Evolutionary conservation across 2,329 filamentous ascomycete genomes (phyloP), one percentile per base, ranked within the genome.

Genomic region (Dactylellina sp.): DNA sequence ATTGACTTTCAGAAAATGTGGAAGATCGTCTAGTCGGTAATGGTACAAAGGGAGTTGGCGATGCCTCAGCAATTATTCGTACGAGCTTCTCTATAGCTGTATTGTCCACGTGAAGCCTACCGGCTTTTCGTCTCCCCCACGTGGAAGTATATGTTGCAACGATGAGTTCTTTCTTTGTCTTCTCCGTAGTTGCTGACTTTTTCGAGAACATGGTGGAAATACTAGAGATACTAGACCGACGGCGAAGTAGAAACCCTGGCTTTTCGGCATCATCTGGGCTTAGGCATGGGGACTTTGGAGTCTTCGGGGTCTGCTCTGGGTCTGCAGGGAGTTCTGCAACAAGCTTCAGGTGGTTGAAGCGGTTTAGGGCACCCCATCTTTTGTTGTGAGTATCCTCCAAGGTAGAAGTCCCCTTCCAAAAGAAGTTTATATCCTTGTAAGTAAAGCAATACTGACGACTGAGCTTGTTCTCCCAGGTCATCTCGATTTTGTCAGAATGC

Each of bases 281-380:
- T n/a, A 74, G 55, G n/a, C 28, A 62, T n/a, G 64, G 64, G 25
- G 64, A 70, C 11, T 55, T 72, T 39, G 59, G 59, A 22, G 35
- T 44, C 5, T 25, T n/a, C 16, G 22, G 49, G 37, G 47, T 25
- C 16, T 76, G 53, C 9, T 28, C 55, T 1, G 50, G 55, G 1
- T 71, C 64, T 7, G 49, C 66, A 3, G 77, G 76, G 18, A 78
- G 59, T 35, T 76, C 70, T 16, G 70, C 77, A 7, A 78, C 62
- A 28, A 78, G 76, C 37, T 78, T 78, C 11, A 78, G 68, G 52
- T 78, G 77, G 47, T 74, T 77, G 52, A 65, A 77, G n/a, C 71
- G 66, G 14, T 65, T 76, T 59, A 71, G 64, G 11, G 64, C 52
- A 6, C 77, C 76, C 72, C 72, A 77, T 35, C 59, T 62, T 44